Conservation (phyloP, 306 rosid genomes). For the Trifolium dubium region DNA sequence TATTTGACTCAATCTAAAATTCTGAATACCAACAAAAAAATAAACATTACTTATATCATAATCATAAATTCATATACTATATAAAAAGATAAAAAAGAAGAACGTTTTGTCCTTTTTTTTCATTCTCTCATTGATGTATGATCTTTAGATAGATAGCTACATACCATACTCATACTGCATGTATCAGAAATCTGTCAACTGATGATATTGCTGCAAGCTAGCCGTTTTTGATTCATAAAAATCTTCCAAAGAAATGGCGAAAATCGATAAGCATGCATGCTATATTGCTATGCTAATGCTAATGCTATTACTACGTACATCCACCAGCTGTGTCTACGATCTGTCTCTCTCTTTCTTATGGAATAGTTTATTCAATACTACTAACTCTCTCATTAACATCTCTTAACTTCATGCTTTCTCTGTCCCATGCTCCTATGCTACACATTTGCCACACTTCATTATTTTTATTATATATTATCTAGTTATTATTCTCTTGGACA, state of each 20-base stretch:
- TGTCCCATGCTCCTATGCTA: too few relatives aligned
- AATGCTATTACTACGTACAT: too few relatives aligned
- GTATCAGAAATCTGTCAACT: constrained; percentile 32
- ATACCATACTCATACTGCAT: constrained; percentile 1
- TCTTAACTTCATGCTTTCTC: neutral
- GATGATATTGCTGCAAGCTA: neutral
- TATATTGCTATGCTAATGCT: too few relatives aligned
- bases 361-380: constrained; percentile 5
- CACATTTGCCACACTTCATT: too few relatives aligned
- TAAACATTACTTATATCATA: neutral
- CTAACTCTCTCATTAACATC: neutral
- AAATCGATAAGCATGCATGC: constrained; percentile 35
- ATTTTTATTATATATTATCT: too few relatives aligned
- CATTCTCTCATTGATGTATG: neutral
- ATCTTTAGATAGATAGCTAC: constrained; percentile 23
- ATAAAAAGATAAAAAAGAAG: neutral
- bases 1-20: constrained; percentile 39
- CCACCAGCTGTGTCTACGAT: neutral
- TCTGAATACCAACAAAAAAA: neutral
- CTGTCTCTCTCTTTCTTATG: constrained; percentile 15
- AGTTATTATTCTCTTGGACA: too few relatives aligned
- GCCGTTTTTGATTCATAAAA: constrained; percentile 19
- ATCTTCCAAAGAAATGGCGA: constrained; percentile 9
- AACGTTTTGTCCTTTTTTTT: neutral
- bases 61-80: too few relatives aligned